Percentiles rank a stretch among this genome's conserved stretches.
Conservation (phyloP, 208 protist genomes). For the Trypanosoma conorhini region DNA sequence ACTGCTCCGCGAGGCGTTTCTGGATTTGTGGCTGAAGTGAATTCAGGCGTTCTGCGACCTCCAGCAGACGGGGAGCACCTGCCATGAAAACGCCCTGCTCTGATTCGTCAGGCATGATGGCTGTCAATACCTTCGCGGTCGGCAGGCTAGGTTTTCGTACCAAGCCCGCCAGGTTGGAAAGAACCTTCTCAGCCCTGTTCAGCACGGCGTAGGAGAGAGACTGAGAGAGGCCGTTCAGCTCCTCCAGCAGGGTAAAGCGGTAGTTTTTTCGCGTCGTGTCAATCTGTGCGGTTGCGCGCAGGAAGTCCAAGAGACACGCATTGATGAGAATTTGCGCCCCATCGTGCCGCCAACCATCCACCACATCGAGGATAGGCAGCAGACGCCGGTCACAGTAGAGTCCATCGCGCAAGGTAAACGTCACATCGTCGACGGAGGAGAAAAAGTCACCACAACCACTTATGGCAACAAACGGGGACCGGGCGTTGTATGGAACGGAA, state of each 20-base stretch:
- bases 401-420: slow-evolving; percentile 75
- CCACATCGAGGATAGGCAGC: slow-evolving; percentile 80
- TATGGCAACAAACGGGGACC: slow-evolving; percentile 83
- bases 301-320: slow-evolving; percentile 82
- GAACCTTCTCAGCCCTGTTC: slow-evolving; percentile 66
- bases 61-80: slow-evolving; percentile 55
- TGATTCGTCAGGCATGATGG: slow-evolving; percentile 64
- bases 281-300: slow-evolving; percentile 83
- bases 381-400: slow-evolving; percentile 83
- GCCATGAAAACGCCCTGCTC: slow-evolving; percentile 54
- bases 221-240: slow-evolving; percentile 90
- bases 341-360: slow-evolving; percentile 84
- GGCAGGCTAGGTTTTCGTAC: slow-evolving; percentile 45
- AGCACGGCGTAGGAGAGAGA: slow-evolving; percentile 84
- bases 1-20: slow-evolving; percentile 50
- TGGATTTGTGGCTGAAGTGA: slow-evolving; percentile 79
- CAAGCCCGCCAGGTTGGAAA: slow-evolving; percentile 74
- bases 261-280: slow-evolving; percentile 78
- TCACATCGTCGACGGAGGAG: slow-evolving; percentile 73
- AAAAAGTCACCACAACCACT: slow-evolving; percentile 87
- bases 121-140: slow-evolving; percentile 53
- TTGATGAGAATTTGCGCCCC: slow-evolving; percentile 87
- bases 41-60: slow-evolving; percentile 62
- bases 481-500: slow-evolving; percentile 62
- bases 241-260: slow-evolving; percentile 82